These are phyloP conservation scores for Pyrus bretschneideri DNA, from an alignment of 306 rosid species.

Conservation along the genomic window DNA sequence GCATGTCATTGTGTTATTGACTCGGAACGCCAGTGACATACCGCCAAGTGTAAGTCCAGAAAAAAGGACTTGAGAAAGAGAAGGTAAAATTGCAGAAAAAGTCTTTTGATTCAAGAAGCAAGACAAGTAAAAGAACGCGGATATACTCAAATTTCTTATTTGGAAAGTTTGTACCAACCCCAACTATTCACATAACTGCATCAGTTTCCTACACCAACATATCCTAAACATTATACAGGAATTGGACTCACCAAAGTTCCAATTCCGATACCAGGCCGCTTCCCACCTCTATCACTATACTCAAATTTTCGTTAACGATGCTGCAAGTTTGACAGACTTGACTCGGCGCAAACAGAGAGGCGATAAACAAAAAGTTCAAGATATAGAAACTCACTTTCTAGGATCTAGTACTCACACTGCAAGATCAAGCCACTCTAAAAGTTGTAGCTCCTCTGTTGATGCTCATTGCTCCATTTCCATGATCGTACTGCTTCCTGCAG, in stretches of 20 bases:
- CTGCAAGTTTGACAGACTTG: not conserved
- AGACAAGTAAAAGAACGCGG: not conserved
- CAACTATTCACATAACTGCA: conserved; percentile 17
- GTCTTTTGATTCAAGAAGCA: not conserved
- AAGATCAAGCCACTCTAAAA: conserved; percentile 31
- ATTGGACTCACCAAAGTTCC: not conserved
- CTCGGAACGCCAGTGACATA: too few species aligned
- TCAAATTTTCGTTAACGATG: not conserved
- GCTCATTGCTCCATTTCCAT: conserved; percentile 26
- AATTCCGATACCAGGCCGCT: conserved; percentile 1
- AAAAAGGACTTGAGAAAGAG: too few species aligned
- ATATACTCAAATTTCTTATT: not conserved
- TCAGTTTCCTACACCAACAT: conserved; percentile 16
- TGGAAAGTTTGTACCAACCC: not conserved
- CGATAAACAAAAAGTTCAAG: conserved; percentile 18
- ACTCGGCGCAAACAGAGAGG: not conserved
- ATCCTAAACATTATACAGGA: not conserved
- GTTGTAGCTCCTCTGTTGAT: conserved; percentile 23
- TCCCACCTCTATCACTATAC: conserved; percentile 3
- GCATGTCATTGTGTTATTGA: too few species aligned
- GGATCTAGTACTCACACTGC: conserved; percentile 27
- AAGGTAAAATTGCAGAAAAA: not conserved
- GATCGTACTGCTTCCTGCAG: conserved; percentile 50
- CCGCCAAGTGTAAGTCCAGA: too few species aligned
- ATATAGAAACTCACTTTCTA: conserved; percentile 20